These are phyloP conservation scores for Linnemannia schmuckeri DNA, from an alignment of 192 early-diverging fungal species.

Conservation along the genomic window DNA sequence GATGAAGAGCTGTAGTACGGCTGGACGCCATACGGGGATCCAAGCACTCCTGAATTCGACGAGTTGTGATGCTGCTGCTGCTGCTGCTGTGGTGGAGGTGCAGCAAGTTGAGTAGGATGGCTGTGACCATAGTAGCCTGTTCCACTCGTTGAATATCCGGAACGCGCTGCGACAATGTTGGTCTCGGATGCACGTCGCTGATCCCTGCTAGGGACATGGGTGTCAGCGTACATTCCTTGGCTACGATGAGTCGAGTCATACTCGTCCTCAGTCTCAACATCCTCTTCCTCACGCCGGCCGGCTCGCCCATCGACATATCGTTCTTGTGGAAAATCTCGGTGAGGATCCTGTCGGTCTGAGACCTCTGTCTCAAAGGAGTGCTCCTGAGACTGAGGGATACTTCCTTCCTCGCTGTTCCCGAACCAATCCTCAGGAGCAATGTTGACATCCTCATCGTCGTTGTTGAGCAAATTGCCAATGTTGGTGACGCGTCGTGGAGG, in stretches of 20 bases:
- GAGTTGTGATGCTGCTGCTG: constrained; percentile 13
- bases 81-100: background rate
- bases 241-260: constrained; percentile 7
- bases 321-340: background rate
- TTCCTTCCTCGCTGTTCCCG: constrained; percentile 26
- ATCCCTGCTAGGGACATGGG: background rate
- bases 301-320: background rate
- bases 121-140: constrained; percentile 22
- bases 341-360: background rate
- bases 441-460: constrained; percentile 49
- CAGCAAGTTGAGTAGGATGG: constrained; percentile 1
- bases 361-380: constrained; percentile 9
- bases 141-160: constrained; percentile 5
- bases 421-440: constrained; percentile 55
- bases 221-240: background rate
- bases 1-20: constrained; percentile 24
- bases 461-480: constrained; percentile 53
- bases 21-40: constrained; percentile 34
- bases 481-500: constrained; percentile 50
- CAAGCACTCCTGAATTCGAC: constrained; percentile 9
- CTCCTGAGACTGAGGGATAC: constrained; percentile 16
- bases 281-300: constrained; percentile 21
- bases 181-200: constrained; percentile 30
- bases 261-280: constrained; percentile 43
- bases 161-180: background rate